Evolutionary conservation across 2,329 filamentous ascomycete genomes (phyloP).

Genomic region (Penicillium sp.): DNA sequence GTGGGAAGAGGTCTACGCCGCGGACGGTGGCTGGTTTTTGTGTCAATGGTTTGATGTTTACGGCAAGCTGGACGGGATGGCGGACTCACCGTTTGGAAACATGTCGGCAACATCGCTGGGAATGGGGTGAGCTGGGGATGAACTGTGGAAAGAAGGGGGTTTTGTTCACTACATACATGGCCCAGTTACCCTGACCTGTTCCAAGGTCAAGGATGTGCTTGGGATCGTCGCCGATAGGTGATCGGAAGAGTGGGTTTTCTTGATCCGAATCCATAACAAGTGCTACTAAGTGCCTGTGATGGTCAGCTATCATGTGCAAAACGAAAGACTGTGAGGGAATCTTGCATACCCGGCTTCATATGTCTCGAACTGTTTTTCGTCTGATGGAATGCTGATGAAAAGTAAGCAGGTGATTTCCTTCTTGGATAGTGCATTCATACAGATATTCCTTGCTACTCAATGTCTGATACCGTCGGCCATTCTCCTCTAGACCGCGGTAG

Average conservation of each 20-base stretch:
- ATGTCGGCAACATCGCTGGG: constrained; percentile 22
- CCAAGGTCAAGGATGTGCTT: constrained; percentile 10
- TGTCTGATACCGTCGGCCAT: constrained; percentile 26
- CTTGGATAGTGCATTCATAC: background rate
- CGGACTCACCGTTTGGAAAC: constrained; percentile 15
- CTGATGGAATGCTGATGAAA: constrained; percentile 12
- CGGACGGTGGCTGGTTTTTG: constrained; percentile 14
- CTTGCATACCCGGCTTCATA: constrained; percentile 17
- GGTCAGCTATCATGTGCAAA: background rate
- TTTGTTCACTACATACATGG: constrained; percentile 5
- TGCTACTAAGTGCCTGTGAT: constrained; percentile 13
- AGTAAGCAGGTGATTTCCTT: background rate
- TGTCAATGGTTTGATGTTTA: background rate
- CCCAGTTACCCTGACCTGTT: constrained; percentile 7
- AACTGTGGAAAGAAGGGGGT: background rate
- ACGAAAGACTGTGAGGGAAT: background rate
- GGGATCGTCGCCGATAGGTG: constrained; percentile 11
- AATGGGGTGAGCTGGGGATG: constrained; percentile 2
- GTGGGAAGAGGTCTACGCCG: constrained; percentile 28
- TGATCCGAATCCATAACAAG: constrained; percentile 15
- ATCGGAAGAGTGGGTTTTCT: constrained; percentile 13
- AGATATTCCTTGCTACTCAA: constrained; percentile 20
- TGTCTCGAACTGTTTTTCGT: constrained; percentile 18
- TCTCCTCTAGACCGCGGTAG: constrained; percentile 20
- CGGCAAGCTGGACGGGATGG: background rate